A percentile compares a stretch with the other conserved stretches of the same genome.
phyloP scores from a whole-genome alignment of 495 filamentous ascomycete species.

The Neurospora terricola region DNA sequence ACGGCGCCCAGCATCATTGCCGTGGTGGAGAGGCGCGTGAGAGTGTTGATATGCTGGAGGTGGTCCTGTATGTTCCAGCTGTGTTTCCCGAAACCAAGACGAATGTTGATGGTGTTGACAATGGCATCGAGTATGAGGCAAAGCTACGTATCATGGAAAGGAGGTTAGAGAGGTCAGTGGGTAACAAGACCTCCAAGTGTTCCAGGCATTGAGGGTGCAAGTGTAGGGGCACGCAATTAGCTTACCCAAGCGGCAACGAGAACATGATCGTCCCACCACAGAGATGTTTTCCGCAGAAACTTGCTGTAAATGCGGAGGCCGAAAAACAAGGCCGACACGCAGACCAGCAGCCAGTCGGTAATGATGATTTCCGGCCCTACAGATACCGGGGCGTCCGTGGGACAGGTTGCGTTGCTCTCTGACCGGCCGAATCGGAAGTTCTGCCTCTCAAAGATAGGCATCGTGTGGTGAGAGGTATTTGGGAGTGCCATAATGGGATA shows the following conservation, averaged over 20 bases:
- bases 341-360: constrained; percentile 10
- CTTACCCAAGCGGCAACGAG: constrained; percentile 19
- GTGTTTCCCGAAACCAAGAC: constrained; percentile 17
- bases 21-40: constrained; percentile 4
- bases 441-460: neutral
- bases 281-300: constrained; percentile 6
- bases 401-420: neutral
- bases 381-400: neutral
- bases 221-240: neutral
- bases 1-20: constrained; percentile 19
- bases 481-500: neutral
- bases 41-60: constrained; percentile 7
- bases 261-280: constrained; percentile 26
- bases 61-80: constrained; percentile 1
- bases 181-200: neutral
- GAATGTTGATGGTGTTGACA: constrained; percentile 9
- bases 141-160: constrained; percentile 3
- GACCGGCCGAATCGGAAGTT: neutral
- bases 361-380: constrained; percentile 5
- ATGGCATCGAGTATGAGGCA: constrained; percentile 9
- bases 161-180: neutral
- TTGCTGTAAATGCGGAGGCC: constrained; percentile 25
- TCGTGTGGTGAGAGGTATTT: neutral
- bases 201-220: neutral
- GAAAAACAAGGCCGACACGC: constrained; percentile 15